These are phyloP conservation scores for Haplosporangium sp. DNA, from an alignment of 371 early-diverging fungal species.

Conservation along the genomic window DNA sequence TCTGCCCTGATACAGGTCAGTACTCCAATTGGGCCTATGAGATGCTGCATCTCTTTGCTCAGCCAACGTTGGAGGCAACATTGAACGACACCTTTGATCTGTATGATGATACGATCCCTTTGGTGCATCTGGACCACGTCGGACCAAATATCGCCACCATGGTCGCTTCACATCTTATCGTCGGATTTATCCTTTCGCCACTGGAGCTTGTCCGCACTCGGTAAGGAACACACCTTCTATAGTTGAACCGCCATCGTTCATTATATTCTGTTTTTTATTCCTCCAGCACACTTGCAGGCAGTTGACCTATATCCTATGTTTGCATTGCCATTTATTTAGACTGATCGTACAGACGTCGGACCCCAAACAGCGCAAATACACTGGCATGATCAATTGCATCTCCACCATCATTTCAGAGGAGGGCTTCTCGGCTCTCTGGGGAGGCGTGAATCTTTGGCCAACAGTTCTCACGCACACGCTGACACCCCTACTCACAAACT, in stretches of 20 bases:
- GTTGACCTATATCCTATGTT: too few relatives aligned
- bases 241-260: neutral
- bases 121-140: constrained; percentile 71
- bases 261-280: neutral
- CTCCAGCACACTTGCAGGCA: too few relatives aligned
- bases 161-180: constrained; percentile 73
- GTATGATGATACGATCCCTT: constrained; percentile 81
- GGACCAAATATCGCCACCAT: constrained; percentile 75
- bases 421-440: constrained; percentile 82
- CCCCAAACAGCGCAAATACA: constrained; percentile 78
- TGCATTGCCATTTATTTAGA: constrained; percentile 35
- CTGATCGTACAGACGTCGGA: constrained; percentile 79
- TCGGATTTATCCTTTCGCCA: constrained; percentile 80
- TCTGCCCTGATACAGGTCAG: constrained; percentile 64
- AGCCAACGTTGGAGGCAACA: constrained; percentile 78
- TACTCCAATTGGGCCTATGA: constrained; percentile 79
- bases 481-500: constrained; percentile 76
- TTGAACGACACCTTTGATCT: constrained; percentile 82
- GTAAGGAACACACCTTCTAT: constrained; percentile 48
- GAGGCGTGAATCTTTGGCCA: constrained; percentile 74
- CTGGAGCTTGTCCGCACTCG: constrained; percentile 80
- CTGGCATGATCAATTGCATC: constrained; percentile 75
- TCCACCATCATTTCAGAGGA: constrained; percentile 80
- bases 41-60: constrained; percentile 73
- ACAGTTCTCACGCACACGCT: constrained; percentile 81